Conservation (phyloP, 805 yeast species). For the Clavispora phyllophila region DNA sequence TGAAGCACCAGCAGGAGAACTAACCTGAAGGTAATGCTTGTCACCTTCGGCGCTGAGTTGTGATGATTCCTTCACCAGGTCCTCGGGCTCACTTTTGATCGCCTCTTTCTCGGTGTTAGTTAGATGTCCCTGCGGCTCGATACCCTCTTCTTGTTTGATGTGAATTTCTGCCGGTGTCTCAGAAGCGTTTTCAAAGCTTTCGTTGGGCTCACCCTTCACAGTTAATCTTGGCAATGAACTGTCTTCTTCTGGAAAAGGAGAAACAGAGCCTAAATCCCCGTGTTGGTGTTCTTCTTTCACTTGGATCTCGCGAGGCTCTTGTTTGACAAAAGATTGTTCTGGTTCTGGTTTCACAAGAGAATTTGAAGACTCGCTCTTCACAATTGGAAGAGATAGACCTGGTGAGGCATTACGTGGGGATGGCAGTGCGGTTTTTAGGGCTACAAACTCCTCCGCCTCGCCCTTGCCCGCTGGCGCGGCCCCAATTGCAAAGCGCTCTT, state of each 20-base stretch:
- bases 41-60: not conserved
- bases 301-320: not conserved
- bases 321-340: not conserved
- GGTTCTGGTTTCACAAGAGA: conserved; percentile 3
- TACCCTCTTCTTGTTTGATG: not conserved
- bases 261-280: not conserved
- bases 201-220: not conserved
- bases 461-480: too few species aligned
- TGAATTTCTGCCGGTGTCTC: not conserved
- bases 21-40: not conserved
- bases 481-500: too few species aligned
- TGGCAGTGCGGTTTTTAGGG: too few species aligned
- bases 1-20: not conserved
- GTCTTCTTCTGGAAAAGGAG: not conserved
- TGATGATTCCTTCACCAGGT: not conserved
- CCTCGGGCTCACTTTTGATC: not conserved
- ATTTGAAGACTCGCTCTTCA: not conserved
- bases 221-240: not conserved
- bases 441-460: not conserved
- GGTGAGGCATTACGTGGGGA: not conserved
- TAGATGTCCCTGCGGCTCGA: not conserved
- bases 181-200: not conserved
- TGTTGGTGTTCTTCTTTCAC: not conserved
- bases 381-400: too few species aligned
- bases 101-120: not conserved